These are phyloP conservation scores for Verticillium zaregamsianum DNA, from an alignment of 2,329 filamentous ascomycete species.

Conservation along the genomic window DNA sequence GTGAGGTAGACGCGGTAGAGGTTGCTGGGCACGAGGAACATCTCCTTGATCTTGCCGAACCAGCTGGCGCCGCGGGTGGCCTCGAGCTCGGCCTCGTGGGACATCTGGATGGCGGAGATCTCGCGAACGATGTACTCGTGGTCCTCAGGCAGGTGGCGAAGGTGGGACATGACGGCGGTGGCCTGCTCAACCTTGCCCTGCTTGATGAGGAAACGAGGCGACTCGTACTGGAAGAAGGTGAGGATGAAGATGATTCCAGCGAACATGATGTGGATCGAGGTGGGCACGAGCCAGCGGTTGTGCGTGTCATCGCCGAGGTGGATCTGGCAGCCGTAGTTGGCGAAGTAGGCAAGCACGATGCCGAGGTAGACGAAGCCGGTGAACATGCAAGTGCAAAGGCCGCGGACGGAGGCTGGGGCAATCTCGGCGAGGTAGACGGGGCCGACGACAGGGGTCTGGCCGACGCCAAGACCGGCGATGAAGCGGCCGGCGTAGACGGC, in stretches of 20 bases:
- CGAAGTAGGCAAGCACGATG: constrained; percentile 76
- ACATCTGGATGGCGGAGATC: constrained; percentile 58
- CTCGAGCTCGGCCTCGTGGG: constrained; percentile 68
- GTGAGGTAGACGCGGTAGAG: constrained; percentile 69
- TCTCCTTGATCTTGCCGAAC: constrained; percentile 62
- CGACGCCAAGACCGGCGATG: constrained; percentile 62
- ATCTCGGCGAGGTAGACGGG: constrained; percentile 73
- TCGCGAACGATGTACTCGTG: constrained; percentile 60
- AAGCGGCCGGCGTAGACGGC: constrained; percentile 63
- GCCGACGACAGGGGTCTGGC: constrained; percentile 62
- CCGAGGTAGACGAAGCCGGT: constrained; percentile 64
- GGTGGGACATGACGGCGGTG: constrained; percentile 45
- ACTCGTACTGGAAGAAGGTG: constrained; percentile 66
- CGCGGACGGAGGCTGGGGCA: constrained; percentile 63
- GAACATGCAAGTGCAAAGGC: constrained; percentile 63
- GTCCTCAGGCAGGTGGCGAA: constrained; percentile 56
- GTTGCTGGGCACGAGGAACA: constrained; percentile 64
- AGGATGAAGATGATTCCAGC: constrained; percentile 66
- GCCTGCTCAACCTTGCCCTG: constrained; percentile 56
- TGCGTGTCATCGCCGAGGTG: constrained; percentile 42
- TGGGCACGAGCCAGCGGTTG: constrained; percentile 62
- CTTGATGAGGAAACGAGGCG: constrained; percentile 68
- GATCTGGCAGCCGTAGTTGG: constrained; percentile 57
- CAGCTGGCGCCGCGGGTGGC: constrained; percentile 63
- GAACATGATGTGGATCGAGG: constrained; percentile 74